Base-by-base conservation (phyloP, 176 grass and related monocot species). In the Urochloa ruziziensis region DNA sequence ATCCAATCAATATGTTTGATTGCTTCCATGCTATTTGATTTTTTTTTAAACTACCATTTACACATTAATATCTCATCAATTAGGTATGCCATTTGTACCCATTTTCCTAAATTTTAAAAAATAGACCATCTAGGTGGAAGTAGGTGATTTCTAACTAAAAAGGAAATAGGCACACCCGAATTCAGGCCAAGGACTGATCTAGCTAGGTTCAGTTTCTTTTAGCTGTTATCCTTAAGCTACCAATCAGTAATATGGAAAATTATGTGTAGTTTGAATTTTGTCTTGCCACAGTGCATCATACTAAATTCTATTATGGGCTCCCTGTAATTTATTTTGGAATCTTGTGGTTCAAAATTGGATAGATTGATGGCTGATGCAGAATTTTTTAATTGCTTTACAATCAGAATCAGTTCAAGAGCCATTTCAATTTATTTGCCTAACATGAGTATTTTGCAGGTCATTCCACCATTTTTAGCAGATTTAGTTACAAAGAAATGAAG, bases 401-500 rank as follows among this genome's bases (percentile, higher is more conserved):
- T 48, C 0, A 63, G 8, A 82, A 83, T 80, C 15, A 61, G 43
- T 75, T 69, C n/a, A 75, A 32, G 67, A 63, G 2, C 35, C 16
- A 32, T 85, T 86, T 79, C 71, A 64, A 46, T 46, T 46, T 62
- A 68, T 76, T 40, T 78, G 12, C 18, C 78, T 89, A 82, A 85
- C n/a, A 63, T 29, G 14, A 70, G 86, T 34, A 7, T 83, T 91
- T 90, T 88, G 67, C 90, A 98, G 95, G 87, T 40, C 79, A 70
- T 75, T 86, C 86, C 39, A 60, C 66, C 17, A 88, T 95, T 79
- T 95, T 93, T 79, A 63, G 70, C 42, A 91, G 82, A 82, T 95
- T 90, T 53, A 98, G 66, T 86, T 80, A 91, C 80, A 85, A 82
- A 65, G 93, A 95, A 88, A 90, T 91, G 62, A 98, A 87, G 84